Evolutionary conservation across 1,139 yeast species (phyloP).

Genomic region (Taphrina deformans): DNA sequence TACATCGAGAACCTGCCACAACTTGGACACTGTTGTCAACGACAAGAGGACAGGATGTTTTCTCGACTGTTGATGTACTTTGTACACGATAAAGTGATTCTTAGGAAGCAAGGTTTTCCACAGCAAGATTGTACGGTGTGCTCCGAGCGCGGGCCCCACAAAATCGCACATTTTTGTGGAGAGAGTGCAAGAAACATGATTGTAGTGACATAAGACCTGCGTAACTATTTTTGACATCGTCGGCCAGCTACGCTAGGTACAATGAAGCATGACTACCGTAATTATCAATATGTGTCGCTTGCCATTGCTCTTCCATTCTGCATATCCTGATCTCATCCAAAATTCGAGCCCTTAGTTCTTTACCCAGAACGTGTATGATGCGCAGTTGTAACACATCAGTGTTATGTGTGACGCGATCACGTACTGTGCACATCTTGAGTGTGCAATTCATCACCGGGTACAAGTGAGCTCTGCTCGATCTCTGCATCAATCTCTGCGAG

Average conservation of each 20-base stretch:
- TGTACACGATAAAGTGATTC: too few species aligned
- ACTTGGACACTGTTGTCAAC: too few species aligned
- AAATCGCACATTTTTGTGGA: neutral
- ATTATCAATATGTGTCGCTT: neutral
- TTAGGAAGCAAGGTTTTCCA: neutral
- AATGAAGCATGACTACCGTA: too few species aligned
- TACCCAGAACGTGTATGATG: too few species aligned
- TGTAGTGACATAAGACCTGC: neutral
- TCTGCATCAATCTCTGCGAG: slow-evolving; percentile 11
- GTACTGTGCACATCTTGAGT: neutral
- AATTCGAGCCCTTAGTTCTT: too few species aligned
- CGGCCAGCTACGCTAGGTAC: too few species aligned
- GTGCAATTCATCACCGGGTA: neutral
- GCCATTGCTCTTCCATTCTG: neutral
- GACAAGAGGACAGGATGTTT: too few species aligned
- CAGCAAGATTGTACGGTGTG: neutral
- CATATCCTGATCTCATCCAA: neutral
- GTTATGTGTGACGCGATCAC: too few species aligned
- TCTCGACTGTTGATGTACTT: too few species aligned
- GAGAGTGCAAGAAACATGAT: neutral
- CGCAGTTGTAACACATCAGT: too few species aligned
- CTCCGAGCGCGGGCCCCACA: neutral
- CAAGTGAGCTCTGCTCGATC: neutral
- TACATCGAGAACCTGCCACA: too few species aligned
- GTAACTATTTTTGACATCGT: too few species aligned